These are phyloP conservation scores for Globisporangium nodosum DNA, from an alignment of 352 stramenopile genomes.

Conservation along the genomic window DNA sequence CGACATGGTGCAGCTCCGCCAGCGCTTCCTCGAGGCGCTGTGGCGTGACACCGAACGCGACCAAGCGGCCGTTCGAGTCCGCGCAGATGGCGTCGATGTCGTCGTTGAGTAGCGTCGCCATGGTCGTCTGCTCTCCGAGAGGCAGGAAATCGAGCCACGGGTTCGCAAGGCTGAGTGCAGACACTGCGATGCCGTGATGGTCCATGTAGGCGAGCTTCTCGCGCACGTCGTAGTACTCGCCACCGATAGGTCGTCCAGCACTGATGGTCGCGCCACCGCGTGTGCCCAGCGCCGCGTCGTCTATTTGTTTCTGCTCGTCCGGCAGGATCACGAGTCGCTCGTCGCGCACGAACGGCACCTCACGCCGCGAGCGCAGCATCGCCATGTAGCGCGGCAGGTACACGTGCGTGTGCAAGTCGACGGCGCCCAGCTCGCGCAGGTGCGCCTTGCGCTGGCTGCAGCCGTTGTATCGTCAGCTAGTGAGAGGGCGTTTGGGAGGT, in stretches of 20 bases:
- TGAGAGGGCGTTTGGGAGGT: not conserved
- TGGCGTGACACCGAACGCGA: conserved; percentile 49
- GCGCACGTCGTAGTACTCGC: conserved; percentile 47
- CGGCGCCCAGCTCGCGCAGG: conserved; percentile 27
- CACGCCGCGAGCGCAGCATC: conserved; percentile 30
- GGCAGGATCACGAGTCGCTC: conserved; percentile 54
- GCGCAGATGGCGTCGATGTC: conserved; percentile 47
- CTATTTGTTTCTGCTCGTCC: conserved; percentile 36
- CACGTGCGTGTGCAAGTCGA: conserved; percentile 66
- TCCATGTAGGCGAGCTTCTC: conserved; percentile 70
- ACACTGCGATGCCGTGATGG: conserved; percentile 45
- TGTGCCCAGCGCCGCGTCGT: conserved; percentile 14
- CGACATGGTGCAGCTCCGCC: conserved; percentile 31
- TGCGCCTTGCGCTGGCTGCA: conserved; percentile 27
- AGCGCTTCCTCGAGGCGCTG: conserved; percentile 25
- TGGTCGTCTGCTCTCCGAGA: conserved; percentile 28
- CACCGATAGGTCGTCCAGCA: conserved; percentile 42
- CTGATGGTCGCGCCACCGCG: conserved; percentile 21
- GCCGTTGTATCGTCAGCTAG: not conserved
- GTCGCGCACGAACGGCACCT: conserved; percentile 43
- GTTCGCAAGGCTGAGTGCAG: conserved; percentile 58
- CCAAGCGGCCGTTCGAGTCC: conserved; percentile 32
- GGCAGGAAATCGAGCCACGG: conserved; percentile 67
- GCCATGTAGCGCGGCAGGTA: conserved; percentile 66
- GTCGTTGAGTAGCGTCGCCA: conserved; percentile 46